Base-by-base conservation (phyloP, 2,329 filamentous ascomycete genomes). In the Pseudophaeomoniella oleicola region DNA sequence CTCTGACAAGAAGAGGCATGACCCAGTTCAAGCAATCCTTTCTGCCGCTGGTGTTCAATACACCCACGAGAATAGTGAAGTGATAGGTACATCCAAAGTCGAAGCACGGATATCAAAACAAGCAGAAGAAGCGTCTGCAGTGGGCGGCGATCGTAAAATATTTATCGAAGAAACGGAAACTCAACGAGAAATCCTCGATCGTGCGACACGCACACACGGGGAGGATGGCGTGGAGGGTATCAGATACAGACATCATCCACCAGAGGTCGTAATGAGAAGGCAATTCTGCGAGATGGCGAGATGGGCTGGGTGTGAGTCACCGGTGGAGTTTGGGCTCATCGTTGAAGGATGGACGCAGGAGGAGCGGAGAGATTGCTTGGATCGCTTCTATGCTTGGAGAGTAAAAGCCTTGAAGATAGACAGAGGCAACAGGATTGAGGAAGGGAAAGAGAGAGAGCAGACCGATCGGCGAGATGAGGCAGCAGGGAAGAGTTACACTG, bases 11-110 rank as follows among this genome's bases (percentile, higher is more conserved):
- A 69, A 65, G 46, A 77, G 59, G 39, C 63, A 69, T 33, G 84
- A 96, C 49, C 79, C 84, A 0, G 71, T 96, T 19, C 81, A 88
- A 47, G 90, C 86, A 2, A 96, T 98, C 42, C 72, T 98, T 1
- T 76, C 83, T 2, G 75, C 78, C 5, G 86, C 83, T 0, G 90
- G 90, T 2, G 87, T 98, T 0, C 78, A 90, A 50, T 98, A 98
- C 55, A 93, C 86, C 0, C 90, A 98, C 52, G 82, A 96, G 48
- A 98, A 98, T 53, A 85, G 83, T 1, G 87, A 98, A 57, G 87
- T 98, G 11, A 75, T 98, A 39, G 90, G 90, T 9, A 80, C 84
- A 1, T 90, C 81, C n/a, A 84, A 81, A 46, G 72, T 94, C n/a
- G 90, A 98, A 59, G 80, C 82, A 44, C 74, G 79, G 39, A 71